Percentiles rank a stretch among this genome's conserved stretches.
Conservation (phyloP, 495 filamentous ascomycete genomes). For the Pyronema domesticum region DNA sequence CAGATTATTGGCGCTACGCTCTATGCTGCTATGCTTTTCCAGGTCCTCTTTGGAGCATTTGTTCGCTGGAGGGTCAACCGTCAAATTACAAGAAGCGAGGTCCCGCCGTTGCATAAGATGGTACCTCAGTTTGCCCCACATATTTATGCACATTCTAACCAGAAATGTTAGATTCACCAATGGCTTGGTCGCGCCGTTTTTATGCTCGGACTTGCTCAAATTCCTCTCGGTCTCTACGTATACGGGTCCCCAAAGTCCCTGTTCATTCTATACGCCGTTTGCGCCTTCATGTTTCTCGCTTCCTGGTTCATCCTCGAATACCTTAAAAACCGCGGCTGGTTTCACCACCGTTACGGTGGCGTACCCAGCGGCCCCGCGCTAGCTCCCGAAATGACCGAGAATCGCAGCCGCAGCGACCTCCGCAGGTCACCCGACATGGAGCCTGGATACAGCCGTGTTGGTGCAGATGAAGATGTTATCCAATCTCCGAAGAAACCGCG, state of each 20-base stretch:
- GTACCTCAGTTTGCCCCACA: background rate
- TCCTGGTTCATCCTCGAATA: constrained; percentile 22
- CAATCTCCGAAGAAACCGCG: constrained; percentile 1
- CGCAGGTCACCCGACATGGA: background rate
- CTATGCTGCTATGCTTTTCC: constrained; percentile 66
- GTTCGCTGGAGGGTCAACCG: constrained; percentile 46
- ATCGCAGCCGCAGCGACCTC: background rate
- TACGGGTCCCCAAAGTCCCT: constrained; percentile 74
- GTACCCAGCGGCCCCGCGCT: background rate
- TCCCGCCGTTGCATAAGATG: constrained; percentile 17
- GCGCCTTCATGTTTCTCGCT: constrained; percentile 15
- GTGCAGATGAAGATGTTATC: background rate
- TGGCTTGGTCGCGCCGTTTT: constrained; percentile 66
- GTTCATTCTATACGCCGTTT: constrained; percentile 72
- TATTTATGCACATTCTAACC: too few relatives aligned
- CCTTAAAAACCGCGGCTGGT: constrained; percentile 14
- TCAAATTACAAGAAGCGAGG: constrained; percentile 15
- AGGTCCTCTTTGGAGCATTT: constrained; percentile 58
- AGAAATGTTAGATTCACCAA: constrained; percentile 42
- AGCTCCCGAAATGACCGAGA: constrained; percentile 3
- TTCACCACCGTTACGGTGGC: constrained; percentile 8
- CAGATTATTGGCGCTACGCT: constrained; percentile 78
- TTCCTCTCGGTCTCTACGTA: constrained; percentile 74
- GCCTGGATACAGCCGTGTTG: background rate
- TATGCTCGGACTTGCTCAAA: constrained; percentile 67